A percentile compares a stretch with the other conserved stretches of the same genome.
Conservation (phyloP, 768 basidiomycete genomes). For the Phaeolepiota aurea region DNA sequence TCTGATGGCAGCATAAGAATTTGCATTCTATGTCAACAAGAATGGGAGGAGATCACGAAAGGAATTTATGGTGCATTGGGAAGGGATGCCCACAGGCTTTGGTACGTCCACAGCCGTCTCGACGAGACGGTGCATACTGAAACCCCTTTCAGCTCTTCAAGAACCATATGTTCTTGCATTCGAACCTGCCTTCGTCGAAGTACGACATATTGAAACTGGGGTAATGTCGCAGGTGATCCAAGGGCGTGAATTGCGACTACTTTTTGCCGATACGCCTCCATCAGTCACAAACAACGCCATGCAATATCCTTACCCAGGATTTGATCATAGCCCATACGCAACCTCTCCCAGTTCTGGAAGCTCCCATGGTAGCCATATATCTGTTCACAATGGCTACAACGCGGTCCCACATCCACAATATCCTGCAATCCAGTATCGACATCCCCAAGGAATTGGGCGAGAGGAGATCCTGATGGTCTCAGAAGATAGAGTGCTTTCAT, state of each 20-base stretch:
- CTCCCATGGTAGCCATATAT: not conserved
- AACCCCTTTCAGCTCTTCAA: slow-evolving; percentile 60
- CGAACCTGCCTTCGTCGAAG: slow-evolving; percentile 93
- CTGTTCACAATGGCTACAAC: slow-evolving; percentile 24
- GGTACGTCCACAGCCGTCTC: slow-evolving; percentile 45
- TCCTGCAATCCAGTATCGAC: slow-evolving; percentile 31
- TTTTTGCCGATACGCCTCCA: slow-evolving; percentile 92
- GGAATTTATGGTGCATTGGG: slow-evolving; percentile 96
- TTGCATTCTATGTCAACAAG: slow-evolving; percentile 98
- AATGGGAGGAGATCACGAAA: slow-evolving; percentile 86
- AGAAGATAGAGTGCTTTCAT: slow-evolving; percentile 74
- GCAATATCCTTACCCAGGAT: slow-evolving; percentile 24
- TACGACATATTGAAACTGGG: slow-evolving; percentile 92
- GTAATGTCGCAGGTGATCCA: slow-evolving; percentile 91
- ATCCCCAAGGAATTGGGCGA: slow-evolving; percentile 45
- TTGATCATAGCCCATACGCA: slow-evolving; percentile 7
- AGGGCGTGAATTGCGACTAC: slow-evolving; percentile 78
- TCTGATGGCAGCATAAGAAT: slow-evolving; percentile 78
- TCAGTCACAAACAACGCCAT: slow-evolving; percentile 60
- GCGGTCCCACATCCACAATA: slow-evolving; percentile 22
- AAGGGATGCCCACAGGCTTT: slow-evolving; percentile 88
- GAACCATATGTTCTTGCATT: slow-evolving; percentile 97
- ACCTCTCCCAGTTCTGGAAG: slow-evolving; percentile 2
- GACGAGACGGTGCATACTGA: slow-evolving; percentile 2
- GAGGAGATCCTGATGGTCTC: slow-evolving; percentile 89